Percentiles rank a stretch among this genome's conserved stretches.
Evolutionary conservation across 495 filamentous ascomycete genomes (phyloP).

Genomic region (Penicillium samsonianum): DNA sequence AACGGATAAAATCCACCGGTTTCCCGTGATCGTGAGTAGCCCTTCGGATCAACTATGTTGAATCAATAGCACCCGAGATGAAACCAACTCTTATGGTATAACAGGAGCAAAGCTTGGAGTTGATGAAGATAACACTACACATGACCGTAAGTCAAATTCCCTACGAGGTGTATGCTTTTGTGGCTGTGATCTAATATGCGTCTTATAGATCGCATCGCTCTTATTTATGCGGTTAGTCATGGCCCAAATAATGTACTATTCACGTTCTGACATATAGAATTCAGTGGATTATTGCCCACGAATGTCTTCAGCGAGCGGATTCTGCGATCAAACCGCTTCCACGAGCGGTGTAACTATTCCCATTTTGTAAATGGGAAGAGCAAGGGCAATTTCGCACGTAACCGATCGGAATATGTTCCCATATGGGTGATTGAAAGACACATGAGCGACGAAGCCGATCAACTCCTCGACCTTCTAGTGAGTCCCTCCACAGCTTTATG

Average conservation of each 20-base stretch:
- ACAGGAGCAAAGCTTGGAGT: slow-evolving; percentile 50
- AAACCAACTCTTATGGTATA: neutral
- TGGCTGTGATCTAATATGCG: neutral
- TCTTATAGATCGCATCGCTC: neutral
- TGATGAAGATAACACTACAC: slow-evolving; percentile 52
- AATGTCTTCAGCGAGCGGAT: neutral
- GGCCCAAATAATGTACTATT: neutral
- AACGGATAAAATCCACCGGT: neutral
- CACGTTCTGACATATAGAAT: neutral
- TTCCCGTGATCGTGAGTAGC: neutral
- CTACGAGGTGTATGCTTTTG: neutral
- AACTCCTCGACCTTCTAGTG: neutral
- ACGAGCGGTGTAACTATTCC: neutral
- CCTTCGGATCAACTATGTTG: neutral
- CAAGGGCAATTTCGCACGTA: neutral
- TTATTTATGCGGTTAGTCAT: neutral
- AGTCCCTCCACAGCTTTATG: too few species aligned
- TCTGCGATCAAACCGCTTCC: neutral
- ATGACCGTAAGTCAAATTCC: slow-evolving; percentile 31
- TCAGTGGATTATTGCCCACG: neutral
- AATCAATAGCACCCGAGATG: neutral
- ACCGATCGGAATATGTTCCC: neutral
- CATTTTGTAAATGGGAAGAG: neutral
- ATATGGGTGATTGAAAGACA: neutral
- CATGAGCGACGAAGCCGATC: neutral